A percentile compares a stretch with the other conserved stretches of the same genome.
Evolutionary conservation across 371 early-diverging fungal species (phyloP).

Genomic region (Smittium culicis): DNA sequence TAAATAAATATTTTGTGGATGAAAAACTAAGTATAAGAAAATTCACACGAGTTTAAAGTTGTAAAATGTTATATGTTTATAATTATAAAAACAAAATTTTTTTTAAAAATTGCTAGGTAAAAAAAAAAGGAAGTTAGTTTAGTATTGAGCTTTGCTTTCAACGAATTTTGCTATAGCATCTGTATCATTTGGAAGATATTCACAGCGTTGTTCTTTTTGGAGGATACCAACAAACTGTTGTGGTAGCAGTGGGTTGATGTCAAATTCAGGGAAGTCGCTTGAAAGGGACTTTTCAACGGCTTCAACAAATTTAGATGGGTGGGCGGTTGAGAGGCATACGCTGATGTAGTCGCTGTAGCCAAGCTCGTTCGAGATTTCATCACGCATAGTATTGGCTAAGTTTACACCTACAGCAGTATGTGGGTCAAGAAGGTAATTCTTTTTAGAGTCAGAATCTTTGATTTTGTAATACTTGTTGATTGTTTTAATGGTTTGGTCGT

Average conservation of each 20-base stretch:
- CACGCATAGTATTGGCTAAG: conserved; percentile 48
- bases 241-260: conserved; percentile 49
- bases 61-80: too few species aligned
- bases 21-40: too few species aligned
- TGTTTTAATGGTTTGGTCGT: conserved; percentile 50
- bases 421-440: conserved; percentile 75
- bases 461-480: conserved; percentile 45
- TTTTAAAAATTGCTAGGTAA: too few species aligned
- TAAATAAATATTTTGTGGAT: too few species aligned
- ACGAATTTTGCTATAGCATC: conserved; percentile 23
- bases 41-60: too few species aligned
- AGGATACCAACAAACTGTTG: conserved; percentile 52
- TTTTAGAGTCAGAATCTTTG: conserved; percentile 26
- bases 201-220: conserved; percentile 49
- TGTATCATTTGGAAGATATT: conserved; percentile 25
- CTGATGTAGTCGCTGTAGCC: conserved; percentile 22
- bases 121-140: too few species aligned
- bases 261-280: conserved; percentile 30
- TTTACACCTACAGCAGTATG: conserved; percentile 91
- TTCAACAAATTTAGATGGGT: conserved; percentile 91
- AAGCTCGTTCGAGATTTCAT: conserved; percentile 14
- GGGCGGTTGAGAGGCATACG: conserved; percentile 81
- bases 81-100: too few species aligned
- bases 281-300: conserved; percentile 71
- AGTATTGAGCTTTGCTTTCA: neutral